These are phyloP conservation scores for Argentina anserina DNA, from an alignment of 306 rosid genomes.

Conservation along the genomic window DNA sequence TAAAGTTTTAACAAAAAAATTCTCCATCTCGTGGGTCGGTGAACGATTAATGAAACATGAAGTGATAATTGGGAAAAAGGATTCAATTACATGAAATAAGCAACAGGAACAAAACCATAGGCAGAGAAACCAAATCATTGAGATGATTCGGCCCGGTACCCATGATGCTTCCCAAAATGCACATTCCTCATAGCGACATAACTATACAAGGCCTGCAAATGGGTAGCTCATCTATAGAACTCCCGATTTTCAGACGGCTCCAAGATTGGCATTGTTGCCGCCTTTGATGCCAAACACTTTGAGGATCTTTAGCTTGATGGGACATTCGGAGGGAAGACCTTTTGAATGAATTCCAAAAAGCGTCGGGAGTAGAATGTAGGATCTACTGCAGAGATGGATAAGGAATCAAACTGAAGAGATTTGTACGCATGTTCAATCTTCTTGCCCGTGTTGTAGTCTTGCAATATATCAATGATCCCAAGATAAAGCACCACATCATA, in stretches of 20 bases:
- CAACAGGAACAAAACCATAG: neutral
- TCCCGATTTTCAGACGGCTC: neutral
- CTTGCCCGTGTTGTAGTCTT: slow-evolving; percentile 87
- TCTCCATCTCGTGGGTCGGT: neutral
- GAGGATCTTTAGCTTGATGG: slow-evolving; percentile 32
- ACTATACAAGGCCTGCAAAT: slow-evolving; percentile 18
- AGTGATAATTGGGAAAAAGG: neutral
- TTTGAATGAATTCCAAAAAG: slow-evolving; percentile 77
- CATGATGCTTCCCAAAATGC: neutral
- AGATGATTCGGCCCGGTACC: slow-evolving; percentile 1
- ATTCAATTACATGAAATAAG: neutral
- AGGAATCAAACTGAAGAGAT: slow-evolving; percentile 82
- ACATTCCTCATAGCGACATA: neutral
- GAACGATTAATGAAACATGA: neutral
- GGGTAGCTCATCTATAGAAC: slow-evolving; percentile 9
- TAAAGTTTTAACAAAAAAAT: neutral
- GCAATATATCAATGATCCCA: slow-evolving; percentile 93
- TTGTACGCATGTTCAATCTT: slow-evolving; percentile 89
- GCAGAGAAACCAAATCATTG: neutral
- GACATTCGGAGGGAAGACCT: slow-evolving; percentile 70
- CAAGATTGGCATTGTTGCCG: neutral
- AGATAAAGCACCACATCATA: slow-evolving; percentile 93
- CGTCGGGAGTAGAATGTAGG: slow-evolving; percentile 92
- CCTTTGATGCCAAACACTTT: too few relatives aligned
- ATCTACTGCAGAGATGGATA: slow-evolving; percentile 88